These are phyloP conservation scores for Ascochyta pisi DNA, from an alignment of 2,329 filamentous ascomycete species.

Conservation along the genomic window DNA sequence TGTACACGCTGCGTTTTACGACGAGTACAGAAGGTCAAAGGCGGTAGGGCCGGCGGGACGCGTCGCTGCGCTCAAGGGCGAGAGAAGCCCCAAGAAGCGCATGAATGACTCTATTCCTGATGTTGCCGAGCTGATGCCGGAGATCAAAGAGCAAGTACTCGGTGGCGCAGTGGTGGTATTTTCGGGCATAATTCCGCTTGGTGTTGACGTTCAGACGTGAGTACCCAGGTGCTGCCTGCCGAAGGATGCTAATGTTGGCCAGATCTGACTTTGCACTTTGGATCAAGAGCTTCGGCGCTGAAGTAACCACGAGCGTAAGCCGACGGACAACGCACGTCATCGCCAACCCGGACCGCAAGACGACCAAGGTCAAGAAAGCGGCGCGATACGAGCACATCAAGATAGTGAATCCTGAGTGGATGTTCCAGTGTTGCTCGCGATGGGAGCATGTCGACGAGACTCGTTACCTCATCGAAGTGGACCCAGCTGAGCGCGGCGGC, in stretches of 20 bases:
- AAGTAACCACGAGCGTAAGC: conserved; percentile 65
- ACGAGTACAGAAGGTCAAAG: conserved; percentile 72
- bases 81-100: conserved; percentile 58
- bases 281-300: conserved; percentile 84
- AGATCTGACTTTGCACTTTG: conserved; percentile 85
- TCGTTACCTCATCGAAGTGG: conserved; percentile 78
- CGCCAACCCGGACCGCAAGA: conserved; percentile 73
- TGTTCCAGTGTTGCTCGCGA: conserved; percentile 80
- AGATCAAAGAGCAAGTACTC: conserved; percentile 79
- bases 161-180: conserved; percentile 80
- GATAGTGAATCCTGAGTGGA: conserved; percentile 92
- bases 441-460: conserved; percentile 83
- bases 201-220: conserved; percentile 72
- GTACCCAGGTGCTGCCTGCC: conserved; percentile 11
- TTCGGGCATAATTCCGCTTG: conserved; percentile 86
- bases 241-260: conserved; percentile 23
- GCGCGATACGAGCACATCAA: conserved; percentile 80
- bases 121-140: conserved; percentile 81
- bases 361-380: conserved; percentile 89
- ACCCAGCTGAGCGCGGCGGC: conserved; percentile 65
- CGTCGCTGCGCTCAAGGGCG: conserved; percentile 59
- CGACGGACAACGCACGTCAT: conserved; percentile 72
- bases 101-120: conserved; percentile 74
- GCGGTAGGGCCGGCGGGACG: conserved; percentile 53
- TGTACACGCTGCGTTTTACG: conserved; percentile 82